Evolutionary conservation across 1,284 basidiomycete species (phyloP).

Genomic region (Malassezia cuniculi): DNA sequence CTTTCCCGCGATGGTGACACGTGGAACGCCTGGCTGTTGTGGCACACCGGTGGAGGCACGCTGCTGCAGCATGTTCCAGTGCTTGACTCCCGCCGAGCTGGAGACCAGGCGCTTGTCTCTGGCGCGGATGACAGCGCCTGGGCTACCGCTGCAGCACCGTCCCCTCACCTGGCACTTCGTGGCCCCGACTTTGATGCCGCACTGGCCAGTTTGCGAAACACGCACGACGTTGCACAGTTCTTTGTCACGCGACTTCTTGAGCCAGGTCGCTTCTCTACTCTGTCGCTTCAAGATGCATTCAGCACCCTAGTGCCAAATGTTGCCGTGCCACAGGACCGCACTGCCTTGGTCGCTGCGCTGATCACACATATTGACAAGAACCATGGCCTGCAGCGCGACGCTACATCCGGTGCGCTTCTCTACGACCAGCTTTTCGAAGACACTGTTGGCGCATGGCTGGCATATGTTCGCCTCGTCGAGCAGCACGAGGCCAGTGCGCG

Average conservation of each 20-base stretch:
- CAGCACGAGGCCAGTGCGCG: conserved; percentile 29
- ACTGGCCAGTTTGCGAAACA: conserved; percentile 17
- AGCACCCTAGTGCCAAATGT: no score
- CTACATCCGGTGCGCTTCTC: conserved; percentile 18
- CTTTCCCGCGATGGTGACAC: conserved; percentile 19
- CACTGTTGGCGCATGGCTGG: conserved; percentile 29
- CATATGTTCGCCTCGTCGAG: conserved; percentile 30
- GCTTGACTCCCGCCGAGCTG: conserved; percentile 21
- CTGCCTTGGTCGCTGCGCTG: no score
- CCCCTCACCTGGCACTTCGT: no score
- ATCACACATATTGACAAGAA: no score
- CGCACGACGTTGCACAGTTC: conserved; percentile 19
- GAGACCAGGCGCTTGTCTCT: conserved; percentile 15
- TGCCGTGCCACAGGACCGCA: no score
- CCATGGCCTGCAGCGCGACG: conserved; percentile 22
- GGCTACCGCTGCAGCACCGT: conserved; percentile 25
- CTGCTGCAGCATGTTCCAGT: conserved; percentile 12
- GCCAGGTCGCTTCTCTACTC: conserved; percentile 27
- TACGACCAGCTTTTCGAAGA: conserved; percentile 21
- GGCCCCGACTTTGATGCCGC: conserved; percentile 30
- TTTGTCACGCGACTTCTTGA: conserved; percentile 31
- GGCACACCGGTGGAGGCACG: conserved; percentile 30
- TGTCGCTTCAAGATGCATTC: conserved; percentile 19
- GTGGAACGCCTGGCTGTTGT: conserved; percentile 34
- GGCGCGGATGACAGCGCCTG: conserved; percentile 17